Base-by-base conservation (phyloP, 805 yeast genomes). In the Tetrapisispora fleetii region DNA sequence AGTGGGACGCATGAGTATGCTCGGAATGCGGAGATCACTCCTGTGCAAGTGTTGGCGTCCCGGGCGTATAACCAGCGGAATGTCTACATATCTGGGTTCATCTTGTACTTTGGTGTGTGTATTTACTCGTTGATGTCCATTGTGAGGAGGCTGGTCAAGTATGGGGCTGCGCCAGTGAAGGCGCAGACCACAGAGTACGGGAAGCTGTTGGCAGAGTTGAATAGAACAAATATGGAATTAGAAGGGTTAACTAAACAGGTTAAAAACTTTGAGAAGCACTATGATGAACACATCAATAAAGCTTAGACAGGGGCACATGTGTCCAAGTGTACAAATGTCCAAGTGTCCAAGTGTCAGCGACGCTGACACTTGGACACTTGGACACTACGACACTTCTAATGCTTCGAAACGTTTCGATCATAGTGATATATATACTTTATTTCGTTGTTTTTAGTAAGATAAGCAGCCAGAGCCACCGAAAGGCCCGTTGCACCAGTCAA, bases 41-140 rank as follows among this genome's bases (percentile, higher is more conserved):
- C 74, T 39, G 64, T 70, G 37, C 83, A 80, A 21, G 75, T 71
- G 51, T 63, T 78, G 53, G 85, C 83, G 5, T 68, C 77, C 43
- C 76, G 80, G 51, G 80, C 81, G 49, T 80, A 79, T 55, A 72
- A 80, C 37, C 85, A 80, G 61, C 70, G 86, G 59, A 80, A 80
- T 54, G 68, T 78, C 39, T 80, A 80, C 59, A 71, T 80, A 48
- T 73, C 80, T 16, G 86, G 85, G 9, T 82, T 81, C 9, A 80
- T 79, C 4, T 62, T 80, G 50, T 80, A 77, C 62, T 71, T 78
- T 56, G 70, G 67, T 49, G 53, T 80, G 43, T 77, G 81, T 10
- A 79, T 79, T 49, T 72, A 71, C 36, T 78, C 82, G 0, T 77
- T 79, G 43, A 67, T 75, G 53, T 71, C 74, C 37, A 72, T 80